Conservation (phyloP, 2,329 filamentous ascomycete species). For the Aspergillus sclerotialis region DNA sequence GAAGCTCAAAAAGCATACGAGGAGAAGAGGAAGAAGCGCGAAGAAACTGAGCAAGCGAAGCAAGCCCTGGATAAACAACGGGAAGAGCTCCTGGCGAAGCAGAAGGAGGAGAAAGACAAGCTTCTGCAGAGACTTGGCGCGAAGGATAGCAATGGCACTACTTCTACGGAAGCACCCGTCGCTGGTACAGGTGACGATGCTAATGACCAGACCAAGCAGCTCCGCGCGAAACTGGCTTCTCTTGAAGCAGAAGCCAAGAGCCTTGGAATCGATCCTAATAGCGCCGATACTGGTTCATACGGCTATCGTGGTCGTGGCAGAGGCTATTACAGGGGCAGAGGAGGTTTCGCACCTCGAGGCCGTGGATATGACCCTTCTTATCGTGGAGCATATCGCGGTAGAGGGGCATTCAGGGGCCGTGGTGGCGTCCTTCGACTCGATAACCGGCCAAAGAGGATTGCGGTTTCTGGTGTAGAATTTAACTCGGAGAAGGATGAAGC, state of each 20-base stretch:
- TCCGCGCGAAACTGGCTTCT: slow-evolving; percentile 49
- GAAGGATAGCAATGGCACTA: slow-evolving; percentile 25
- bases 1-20: slow-evolving; percentile 52
- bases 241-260: slow-evolving; percentile 50
- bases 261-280: slow-evolving; percentile 44
- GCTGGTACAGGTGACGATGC: slow-evolving; percentile 27
- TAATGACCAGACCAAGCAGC: slow-evolving; percentile 43
- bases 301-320: slow-evolving; percentile 32
- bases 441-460: slow-evolving; percentile 50
- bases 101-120: slow-evolving; percentile 48
- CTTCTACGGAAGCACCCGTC: slow-evolving; percentile 15
- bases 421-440: slow-evolving; percentile 51
- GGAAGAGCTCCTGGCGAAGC: slow-evolving; percentile 44
- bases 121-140: slow-evolving; percentile 44
- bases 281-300: slow-evolving; percentile 20
- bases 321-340: slow-evolving; percentile 29
- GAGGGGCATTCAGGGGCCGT: slow-evolving; percentile 33
- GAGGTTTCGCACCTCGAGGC: slow-evolving; percentile 33
- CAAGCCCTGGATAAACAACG: slow-evolving; percentile 48
- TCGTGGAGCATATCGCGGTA: slow-evolving; percentile 36
- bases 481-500: slow-evolving; percentile 48
- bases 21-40: slow-evolving; percentile 45
- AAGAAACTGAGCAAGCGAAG: slow-evolving; percentile 46
- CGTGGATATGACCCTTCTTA: slow-evolving; percentile 35
- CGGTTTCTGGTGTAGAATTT: slow-evolving; percentile 43